Conservation (phyloP, 805 yeast species). For the Wickerhamia fluorescens region DNA sequence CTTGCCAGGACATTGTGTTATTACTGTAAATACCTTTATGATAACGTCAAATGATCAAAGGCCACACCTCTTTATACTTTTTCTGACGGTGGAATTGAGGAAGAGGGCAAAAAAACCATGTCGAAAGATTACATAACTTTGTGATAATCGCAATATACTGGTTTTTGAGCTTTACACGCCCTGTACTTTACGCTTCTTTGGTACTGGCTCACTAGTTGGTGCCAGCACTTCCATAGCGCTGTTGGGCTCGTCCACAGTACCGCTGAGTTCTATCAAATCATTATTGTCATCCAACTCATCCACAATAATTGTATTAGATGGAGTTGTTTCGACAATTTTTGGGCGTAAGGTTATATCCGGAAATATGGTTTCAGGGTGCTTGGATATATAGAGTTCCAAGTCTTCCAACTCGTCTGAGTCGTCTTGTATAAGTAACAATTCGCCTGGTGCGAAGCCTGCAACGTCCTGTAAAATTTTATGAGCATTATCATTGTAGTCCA, state of each 20-base stretch:
- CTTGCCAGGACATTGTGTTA: conserved; percentile 38
- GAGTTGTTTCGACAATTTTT: conserved; percentile 6
- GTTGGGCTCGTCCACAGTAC: too few relatives aligned
- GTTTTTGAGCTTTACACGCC: too few relatives aligned
- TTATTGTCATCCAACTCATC: conserved; percentile 8
- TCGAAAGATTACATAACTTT: too few relatives aligned
- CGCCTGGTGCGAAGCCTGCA: conserved; percentile 54
- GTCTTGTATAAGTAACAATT: conserved; percentile 65
- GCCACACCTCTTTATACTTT: too few relatives aligned
- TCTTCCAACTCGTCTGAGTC: conserved; percentile 64
- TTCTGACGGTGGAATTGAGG: too few relatives aligned
- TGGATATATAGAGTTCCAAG: conserved; percentile 51
- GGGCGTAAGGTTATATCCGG: conserved; percentile 13
- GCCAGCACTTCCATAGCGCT: too few relatives aligned
- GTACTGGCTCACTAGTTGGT: conserved; percentile 7
- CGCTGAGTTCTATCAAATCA: too few relatives aligned
- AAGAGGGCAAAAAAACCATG: neutral
- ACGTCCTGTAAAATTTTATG: conserved; percentile 38
- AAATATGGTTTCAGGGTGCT: conserved; percentile 2
- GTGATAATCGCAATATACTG: too few relatives aligned
- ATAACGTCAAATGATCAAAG: too few relatives aligned
- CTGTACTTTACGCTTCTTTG: conserved; percentile 9
- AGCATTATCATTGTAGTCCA: conserved; percentile 79
- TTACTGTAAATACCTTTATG: too few relatives aligned
- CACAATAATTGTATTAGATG: conserved; percentile 2